Evolutionary conservation across 2,329 filamentous ascomycete species (phyloP), one percentile per base, ranked within the genome.

Genomic region (Cladosporium sp.): DNA sequence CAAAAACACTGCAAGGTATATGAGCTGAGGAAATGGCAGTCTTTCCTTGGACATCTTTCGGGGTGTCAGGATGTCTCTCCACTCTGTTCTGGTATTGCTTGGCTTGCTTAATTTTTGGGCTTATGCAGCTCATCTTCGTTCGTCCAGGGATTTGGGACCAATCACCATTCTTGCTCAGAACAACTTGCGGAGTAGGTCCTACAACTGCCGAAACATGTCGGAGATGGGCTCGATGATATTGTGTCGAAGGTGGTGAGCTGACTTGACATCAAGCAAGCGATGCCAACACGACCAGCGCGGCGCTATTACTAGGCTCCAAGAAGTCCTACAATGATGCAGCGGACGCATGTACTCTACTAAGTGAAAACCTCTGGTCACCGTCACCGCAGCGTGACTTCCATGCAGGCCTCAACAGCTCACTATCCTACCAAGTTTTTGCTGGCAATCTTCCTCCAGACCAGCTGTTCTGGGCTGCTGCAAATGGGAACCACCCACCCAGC

Each of bases 341-440:
- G 0, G 15, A 43, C 3, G 14, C 19, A 15, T 43, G 40, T 25
- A 5, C 19, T 25, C 17, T 15, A 6, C 20, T 43, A 19, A 43
- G 40, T 4, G 40, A 43, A 22, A 22, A 12, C 6, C 40, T 43
- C 40, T 43, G 20, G 40, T 43, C 40, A n/a, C 40, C 40, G 2
- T 25, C 40, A 7, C 40, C 40, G 20, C 20, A 43, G 19, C 20
- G 8, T 3, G 40, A 43, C 11, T 65, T 64, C 40, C 28, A 28
- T 6, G 62, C 54, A 15, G 63, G 63, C 7, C 34, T 65, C 8
- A 64, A 65, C 51, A 55, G 43, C 30, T 64, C 62, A 5, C 58
- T 65, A 12, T 51, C 62, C 11, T 65, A 65, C 47, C 62, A 65
- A 45, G 62, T 65, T 14, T 65, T 60, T 42, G 42, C 47, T 34